Base-by-base conservation (phyloP, 768 basidiomycete genomes). In the Trametes sanguinea region DNA sequence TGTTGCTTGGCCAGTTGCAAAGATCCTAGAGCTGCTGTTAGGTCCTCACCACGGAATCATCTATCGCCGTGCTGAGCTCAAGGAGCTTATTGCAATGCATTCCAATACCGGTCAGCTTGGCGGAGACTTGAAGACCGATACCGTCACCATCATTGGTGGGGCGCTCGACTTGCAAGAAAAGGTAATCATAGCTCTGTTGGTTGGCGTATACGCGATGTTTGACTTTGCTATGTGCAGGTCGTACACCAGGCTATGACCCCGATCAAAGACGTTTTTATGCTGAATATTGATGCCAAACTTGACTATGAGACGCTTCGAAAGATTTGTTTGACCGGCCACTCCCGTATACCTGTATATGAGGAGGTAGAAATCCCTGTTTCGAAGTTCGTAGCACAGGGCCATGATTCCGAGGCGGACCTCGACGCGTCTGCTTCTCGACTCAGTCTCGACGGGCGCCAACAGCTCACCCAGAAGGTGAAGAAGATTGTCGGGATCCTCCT, bases 51-150 rank as follows among this genome's bases (percentile, higher is more conserved):
- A 94, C 69, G 94, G 94, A 27, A 93, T 95, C 71, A 93, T 95
- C 51, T 96, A 95, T 68, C 83, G 94, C 6, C 83, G 93, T 56
- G 84, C 82, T 60, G 75, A 96, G 71, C 80, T 96, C 32, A 94
- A 95, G 69, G 94, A 95, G 71, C 77, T 96, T 30, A 94, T 96
- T 60, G 92, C 92, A 1, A 85, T 95, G 84, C 94, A 96, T 65
- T 87, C 86, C 2, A 84, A 83, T 0, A 81, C 81, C 35, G 87
- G 83, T 5, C 79, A 87, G 0, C 88, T 87, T 60, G 93, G 92
- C 11, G 94, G 94, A 10, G 94, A 96, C 71, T 77, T 95, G 46
- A 89, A 92, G 69, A 83, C 77, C 1, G 94, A 95, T 70, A 95
- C 94, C 0, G 90, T 95, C 53, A 87, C 87, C 1, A 95, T 95